Evolutionary conservation across 306 rosid species (phyloP), one percentile per base, ranked within the genome.

Genomic region (Calophaca sinica): DNA sequence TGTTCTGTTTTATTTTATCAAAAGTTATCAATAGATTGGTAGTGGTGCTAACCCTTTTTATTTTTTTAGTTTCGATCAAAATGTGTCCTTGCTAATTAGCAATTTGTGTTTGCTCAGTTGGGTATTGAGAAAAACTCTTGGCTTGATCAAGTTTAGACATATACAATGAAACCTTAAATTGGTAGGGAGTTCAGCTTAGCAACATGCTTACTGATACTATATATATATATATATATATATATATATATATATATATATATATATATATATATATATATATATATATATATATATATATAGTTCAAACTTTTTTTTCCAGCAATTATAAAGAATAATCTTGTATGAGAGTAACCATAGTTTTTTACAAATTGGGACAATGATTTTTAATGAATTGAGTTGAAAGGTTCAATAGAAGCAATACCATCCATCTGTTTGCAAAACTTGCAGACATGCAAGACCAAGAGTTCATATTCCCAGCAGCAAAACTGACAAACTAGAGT

Each of bases 91-190:
- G 61, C 8, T 77, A 44, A 12, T 77, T 33, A 6, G 61, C 3
- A 9, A 72, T 41, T 51, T 67, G 67, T 26, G 61, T 58, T 74
- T 70, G 74, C 3, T n/a, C 12, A 15, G 49, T 32, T 44, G 42
- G 45, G 71, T 68, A 51, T 51, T 51, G 28, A 11, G n/a, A 9
- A 64, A 72, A 14, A 2, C n/a, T 63, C n/a, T 53, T 71, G 41
- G 68, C 53, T 53, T 44, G 66, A 49, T 72, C n/a, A 5, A 32
- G 14, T 79, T 62, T 41, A 14, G 60, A n/a, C n/a, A n/a, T n/a
- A n/a, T n/a, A n/a, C n/a, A n/a, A n/a, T n/a, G n/a, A n/a, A n/a
- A n/a, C n/a, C n/a, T 14, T 12, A 26, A 71, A 54, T 42, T 57
- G 12, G 20, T 15, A 2, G 26, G 26, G 26, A 70, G 28, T 73